Conservation (phyloP, 148 eudicot genomes). For the Pouteria glomerata region DNA sequence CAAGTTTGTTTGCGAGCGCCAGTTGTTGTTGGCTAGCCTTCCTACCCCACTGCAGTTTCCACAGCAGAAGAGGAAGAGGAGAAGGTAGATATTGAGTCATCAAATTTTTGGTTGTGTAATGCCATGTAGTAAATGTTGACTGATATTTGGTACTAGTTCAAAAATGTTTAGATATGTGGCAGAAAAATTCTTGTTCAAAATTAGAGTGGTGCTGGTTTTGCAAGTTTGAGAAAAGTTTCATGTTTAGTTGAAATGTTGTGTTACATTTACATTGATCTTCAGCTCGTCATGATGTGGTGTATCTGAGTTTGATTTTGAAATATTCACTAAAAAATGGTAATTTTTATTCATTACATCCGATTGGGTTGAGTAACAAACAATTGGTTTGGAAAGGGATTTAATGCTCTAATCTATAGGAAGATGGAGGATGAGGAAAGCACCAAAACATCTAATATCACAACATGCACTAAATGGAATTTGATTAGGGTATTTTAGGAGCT, state of each 20-base stretch:
- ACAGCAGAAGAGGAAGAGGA: constrained; percentile 28
- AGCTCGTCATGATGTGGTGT: no score
- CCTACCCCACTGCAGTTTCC: constrained; percentile 65
- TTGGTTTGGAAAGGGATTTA: no score
- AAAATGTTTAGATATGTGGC: neutral
- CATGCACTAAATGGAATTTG: no score
- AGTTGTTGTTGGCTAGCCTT: constrained; percentile 41
- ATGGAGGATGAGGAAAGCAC: neutral
- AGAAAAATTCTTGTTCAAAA: neutral
- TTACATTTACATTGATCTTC: no score
- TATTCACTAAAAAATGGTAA: no score
- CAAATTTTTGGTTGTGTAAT: neutral
- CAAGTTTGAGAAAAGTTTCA: neutral
- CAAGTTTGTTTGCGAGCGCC: constrained; percentile 38
- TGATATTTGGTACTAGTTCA: neutral
- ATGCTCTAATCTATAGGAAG: neutral
- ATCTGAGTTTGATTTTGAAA: no score
- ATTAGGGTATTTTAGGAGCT: no score
- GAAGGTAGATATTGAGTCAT: constrained; percentile 29
- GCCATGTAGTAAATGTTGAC: neutral
- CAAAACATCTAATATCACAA: neutral
- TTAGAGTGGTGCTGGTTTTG: neutral
- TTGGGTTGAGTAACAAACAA: no score
- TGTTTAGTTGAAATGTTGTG: no score
- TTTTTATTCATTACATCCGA: no score